These are phyloP conservation scores for Grosmannia serpens DNA, from an alignment of 2,329 filamentous ascomycete species.

Conservation along the genomic window DNA sequence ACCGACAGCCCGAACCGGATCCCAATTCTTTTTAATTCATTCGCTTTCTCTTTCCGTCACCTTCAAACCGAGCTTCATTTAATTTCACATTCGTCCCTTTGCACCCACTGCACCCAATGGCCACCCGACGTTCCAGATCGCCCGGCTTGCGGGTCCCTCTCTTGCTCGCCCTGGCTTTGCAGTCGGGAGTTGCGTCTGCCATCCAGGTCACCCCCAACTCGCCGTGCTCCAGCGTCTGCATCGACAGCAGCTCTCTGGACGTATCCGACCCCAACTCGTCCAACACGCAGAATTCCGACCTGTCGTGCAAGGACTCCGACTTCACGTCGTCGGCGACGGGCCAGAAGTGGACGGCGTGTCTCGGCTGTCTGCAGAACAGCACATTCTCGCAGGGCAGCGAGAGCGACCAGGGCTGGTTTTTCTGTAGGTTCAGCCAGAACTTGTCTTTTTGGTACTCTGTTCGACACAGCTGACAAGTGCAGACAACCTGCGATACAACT, in stretches of 20 bases:
- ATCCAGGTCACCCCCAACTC: slow-evolving; percentile 43
- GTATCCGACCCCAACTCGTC: slow-evolving; percentile 34
- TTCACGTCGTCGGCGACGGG: slow-evolving; percentile 27
- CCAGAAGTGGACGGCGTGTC: slow-evolving; percentile 35
- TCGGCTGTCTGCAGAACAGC: slow-evolving; percentile 42
- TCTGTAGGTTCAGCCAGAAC: slow-evolving; percentile 31
- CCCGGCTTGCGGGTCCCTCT: too few relatives aligned
- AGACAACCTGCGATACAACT: slow-evolving; percentile 44
- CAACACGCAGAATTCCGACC: slow-evolving; percentile 30
- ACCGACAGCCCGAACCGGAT: too few relatives aligned
- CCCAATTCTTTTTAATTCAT: background rate
- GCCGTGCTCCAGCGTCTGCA: slow-evolving; percentile 39
- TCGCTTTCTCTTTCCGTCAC: background rate
- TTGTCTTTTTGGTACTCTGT: background rate
- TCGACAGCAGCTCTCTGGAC: slow-evolving; percentile 29
- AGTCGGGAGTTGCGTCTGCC: slow-evolving; percentile 21
- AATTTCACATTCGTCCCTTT: too few relatives aligned
- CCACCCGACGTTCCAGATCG: background rate
- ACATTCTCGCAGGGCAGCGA: slow-evolving; percentile 32
- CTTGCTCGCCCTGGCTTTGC: slow-evolving; percentile 6
- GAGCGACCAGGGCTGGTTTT: slow-evolving; percentile 43
- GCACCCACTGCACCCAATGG: background rate
- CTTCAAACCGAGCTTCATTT: too few relatives aligned
- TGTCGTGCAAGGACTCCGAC: slow-evolving; percentile 34
- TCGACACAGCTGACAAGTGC: background rate